Base-by-base conservation (phyloP, 1,284 basidiomycete species). In the Tylopilus orsonianus region DNA sequence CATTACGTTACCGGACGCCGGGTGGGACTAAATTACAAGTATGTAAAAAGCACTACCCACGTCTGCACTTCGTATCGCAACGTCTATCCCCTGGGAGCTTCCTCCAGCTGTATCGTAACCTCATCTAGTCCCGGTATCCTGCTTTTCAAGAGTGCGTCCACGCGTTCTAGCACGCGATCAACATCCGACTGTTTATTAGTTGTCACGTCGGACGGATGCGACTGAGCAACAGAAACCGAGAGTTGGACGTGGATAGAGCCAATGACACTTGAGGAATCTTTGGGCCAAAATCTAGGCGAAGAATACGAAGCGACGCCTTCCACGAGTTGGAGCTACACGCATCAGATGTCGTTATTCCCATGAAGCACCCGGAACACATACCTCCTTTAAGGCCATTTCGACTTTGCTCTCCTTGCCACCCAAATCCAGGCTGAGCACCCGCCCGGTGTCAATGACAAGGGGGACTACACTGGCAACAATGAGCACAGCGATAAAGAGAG, bases 401-500 rank as follows among this genome's bases (percentile, higher is more conserved):
- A 99, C 85, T 43, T 74, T 75, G 3, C 65, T 67, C 54, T 90
- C 86, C 29, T 79, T 78, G 26, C 86, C 79, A 9, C 83, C 86
- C 14, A 97, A 72, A 64, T 98, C 95, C 40, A 99, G 74, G 53
- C 88, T 85, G 35, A 99, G 77, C 9, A 99, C 84, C 60, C 84
- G 86, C 0, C 92, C 96, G 0, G 90, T 90, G 65, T 99, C 97
- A 51, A 96, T 79, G 18, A 99, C 93, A 33, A 99, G 82, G 8
- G 97, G 97, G 18, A 97, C 78, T 18, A 99, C 97, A 60, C 91
- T 94, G 3, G 90, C 96, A 23, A 93, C 90, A 59, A 99, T 99
- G 54, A 99, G 75, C 8, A 92, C 72, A 1, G 97, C 97, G 59
- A 99, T 99, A 66, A 99, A 95, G 32, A 99, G 75, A 9, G 93